A percentile compares a stretch with the other conserved stretches of the same genome.
phyloP scores from a whole-genome alignment of 208 protist species.

The Blechomonas ayalai region DNA sequence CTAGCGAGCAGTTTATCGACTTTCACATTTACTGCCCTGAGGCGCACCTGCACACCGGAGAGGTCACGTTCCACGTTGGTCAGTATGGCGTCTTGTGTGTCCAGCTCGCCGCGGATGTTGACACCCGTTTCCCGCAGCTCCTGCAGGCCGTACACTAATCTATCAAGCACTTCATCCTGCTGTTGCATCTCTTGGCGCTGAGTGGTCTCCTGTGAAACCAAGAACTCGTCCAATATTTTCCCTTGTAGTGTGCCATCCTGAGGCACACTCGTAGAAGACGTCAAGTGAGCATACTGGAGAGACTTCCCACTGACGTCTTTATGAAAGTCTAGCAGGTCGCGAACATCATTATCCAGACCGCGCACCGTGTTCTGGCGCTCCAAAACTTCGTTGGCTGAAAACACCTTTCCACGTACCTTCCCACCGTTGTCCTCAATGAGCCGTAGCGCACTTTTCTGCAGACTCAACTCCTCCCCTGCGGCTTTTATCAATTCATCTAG shows the following conservation, averaged over 20 bases:
- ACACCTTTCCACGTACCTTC: slow-evolving; percentile 53
- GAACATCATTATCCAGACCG: slow-evolving; percentile 39
- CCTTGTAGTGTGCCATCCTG: too few relatives aligned
- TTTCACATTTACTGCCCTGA: slow-evolving; percentile 68
- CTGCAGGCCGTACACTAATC: slow-evolving; percentile 63
- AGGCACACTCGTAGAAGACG: too few relatives aligned
- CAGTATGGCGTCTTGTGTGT: slow-evolving; percentile 57
- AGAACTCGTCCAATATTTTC: slow-evolving; percentile 28
- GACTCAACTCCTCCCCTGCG: slow-evolving; percentile 41
- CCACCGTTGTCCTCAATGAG: slow-evolving; percentile 61
- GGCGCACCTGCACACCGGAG: slow-evolving; percentile 46
- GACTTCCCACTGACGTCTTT: slow-evolving; percentile 3
- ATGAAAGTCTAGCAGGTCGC: slow-evolving; percentile 32
- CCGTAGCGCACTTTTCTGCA: slow-evolving; percentile 45
- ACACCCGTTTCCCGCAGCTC: slow-evolving; percentile 75
- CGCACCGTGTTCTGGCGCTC: slow-evolving; percentile 61
- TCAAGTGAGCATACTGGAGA: too few relatives aligned
- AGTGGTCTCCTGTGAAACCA: slow-evolving; percentile 39
- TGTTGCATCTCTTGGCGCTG: slow-evolving; percentile 53
- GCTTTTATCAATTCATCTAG: slow-evolving; percentile 26
- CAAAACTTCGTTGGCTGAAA: slow-evolving; percentile 83
- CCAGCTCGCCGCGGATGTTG: slow-evolving; percentile 70
- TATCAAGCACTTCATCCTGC: slow-evolving; percentile 73
- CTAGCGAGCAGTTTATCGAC: slow-evolving; percentile 76
- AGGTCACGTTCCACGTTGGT: slow-evolving; percentile 57